These are phyloP conservation scores for Colletotrichum spaethianum DNA, from an alignment of 2,329 filamentous ascomycete genomes.

Conservation along the genomic window DNA sequence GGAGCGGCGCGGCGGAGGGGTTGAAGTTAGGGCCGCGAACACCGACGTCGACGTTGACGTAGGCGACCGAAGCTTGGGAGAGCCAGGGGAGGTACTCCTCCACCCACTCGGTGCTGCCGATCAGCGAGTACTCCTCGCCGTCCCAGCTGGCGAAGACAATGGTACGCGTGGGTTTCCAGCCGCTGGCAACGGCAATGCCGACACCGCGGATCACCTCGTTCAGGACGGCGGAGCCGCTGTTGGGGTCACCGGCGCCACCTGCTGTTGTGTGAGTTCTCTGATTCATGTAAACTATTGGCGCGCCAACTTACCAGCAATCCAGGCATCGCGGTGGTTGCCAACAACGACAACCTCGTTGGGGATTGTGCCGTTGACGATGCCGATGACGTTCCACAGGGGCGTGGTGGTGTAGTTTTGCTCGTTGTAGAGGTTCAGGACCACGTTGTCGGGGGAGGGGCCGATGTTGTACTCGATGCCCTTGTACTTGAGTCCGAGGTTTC, in stretches of 20 bases:
- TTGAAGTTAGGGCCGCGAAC: conserved; percentile 75
- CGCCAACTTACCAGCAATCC: conserved; percentile 71
- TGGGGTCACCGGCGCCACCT: conserved; percentile 87
- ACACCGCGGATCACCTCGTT: conserved; percentile 86
- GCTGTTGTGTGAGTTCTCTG: background rate
- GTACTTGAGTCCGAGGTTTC: conserved; percentile 79
- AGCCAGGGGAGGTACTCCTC: conserved; percentile 92
- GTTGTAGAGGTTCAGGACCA: conserved; percentile 82
- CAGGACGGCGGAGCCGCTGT: conserved; percentile 83
- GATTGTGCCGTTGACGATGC: conserved; percentile 89
- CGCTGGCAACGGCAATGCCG: conserved; percentile 75
- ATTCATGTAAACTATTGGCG: background rate
- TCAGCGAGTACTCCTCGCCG: conserved; percentile 86
- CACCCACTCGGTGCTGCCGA: conserved; percentile 94
- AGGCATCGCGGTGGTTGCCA: conserved; percentile 93
- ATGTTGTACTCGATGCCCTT: conserved; percentile 89
- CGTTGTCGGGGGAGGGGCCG: conserved; percentile 81
- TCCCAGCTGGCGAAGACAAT: conserved; percentile 92
- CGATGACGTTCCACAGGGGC: conserved; percentile 92
- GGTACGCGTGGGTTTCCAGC: conserved; percentile 79
- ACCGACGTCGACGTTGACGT: conserved; percentile 88
- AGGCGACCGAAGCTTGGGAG: conserved; percentile 79
- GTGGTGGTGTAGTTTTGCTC: conserved; percentile 87
- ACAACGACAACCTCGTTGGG: conserved; percentile 89
- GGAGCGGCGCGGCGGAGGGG: conserved; percentile 79